phyloP scores from a whole-genome alignment of 371 early-diverging fungal species.

The Apophysomyces ossiformis region DNA sequence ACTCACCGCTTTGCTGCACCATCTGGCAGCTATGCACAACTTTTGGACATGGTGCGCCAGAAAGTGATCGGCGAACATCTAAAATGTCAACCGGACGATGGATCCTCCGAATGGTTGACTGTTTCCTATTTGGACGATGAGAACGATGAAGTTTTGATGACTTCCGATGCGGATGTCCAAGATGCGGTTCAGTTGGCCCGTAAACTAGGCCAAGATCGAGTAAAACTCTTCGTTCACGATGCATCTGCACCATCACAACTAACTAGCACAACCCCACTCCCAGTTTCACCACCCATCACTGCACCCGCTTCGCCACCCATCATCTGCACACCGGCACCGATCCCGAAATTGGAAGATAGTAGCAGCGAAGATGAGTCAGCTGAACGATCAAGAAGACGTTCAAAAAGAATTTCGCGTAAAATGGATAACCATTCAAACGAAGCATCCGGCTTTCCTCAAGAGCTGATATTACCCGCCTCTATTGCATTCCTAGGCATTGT shows the following conservation, averaged over 20 bases:
- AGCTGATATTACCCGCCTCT: conserved; percentile 60
- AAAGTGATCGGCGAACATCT: conserved; percentile 27
- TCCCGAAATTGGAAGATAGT: neutral
- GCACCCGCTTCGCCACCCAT: conserved; percentile 12
- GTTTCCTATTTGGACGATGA: conserved; percentile 90
- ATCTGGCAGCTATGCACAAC: conserved; percentile 21
- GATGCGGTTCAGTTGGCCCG: conserved; percentile 82
- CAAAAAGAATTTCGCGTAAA: neutral
- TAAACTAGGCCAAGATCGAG: conserved; percentile 68
- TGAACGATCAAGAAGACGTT: conserved; percentile 1
- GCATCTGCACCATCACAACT: conserved; percentile 8
- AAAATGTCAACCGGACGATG: conserved; percentile 7
- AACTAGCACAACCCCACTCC: conserved; percentile 2
- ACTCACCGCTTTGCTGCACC: conserved; percentile 33
- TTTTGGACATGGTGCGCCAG: conserved; percentile 24
- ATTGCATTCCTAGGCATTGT: conserved; percentile 60
- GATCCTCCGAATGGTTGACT: conserved; percentile 47
- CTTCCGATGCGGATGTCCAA: conserved; percentile 74
- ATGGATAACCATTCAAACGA: conserved; percentile 2
- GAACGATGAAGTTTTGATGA: conserved; percentile 78
- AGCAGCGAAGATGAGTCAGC: neutral
- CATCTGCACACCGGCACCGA: neutral
- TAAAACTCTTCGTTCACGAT: conserved; percentile 71
- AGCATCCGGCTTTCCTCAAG: conserved; percentile 44
- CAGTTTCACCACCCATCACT: neutral